Evolutionary conservation across 208 protist species (phyloP).

Genomic region (Herpetomonas samuelpessoai): DNA sequence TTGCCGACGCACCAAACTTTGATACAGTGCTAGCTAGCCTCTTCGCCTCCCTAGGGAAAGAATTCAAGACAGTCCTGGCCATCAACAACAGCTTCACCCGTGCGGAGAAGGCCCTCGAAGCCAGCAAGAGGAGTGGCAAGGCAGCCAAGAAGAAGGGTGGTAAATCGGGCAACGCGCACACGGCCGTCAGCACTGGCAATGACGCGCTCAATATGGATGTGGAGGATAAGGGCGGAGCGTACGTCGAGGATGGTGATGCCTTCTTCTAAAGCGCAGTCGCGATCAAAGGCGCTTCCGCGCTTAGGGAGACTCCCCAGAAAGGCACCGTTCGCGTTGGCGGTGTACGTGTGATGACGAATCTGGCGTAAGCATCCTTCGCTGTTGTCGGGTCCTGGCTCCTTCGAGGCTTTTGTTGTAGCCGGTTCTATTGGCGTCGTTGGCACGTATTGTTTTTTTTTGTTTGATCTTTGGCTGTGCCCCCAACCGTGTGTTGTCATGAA

Average conservation of each 20-base stretch:
- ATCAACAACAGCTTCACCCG: conserved; percentile 32
- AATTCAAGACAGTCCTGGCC: conserved; percentile 32
- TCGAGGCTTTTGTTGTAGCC: no score
- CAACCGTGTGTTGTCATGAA: no score
- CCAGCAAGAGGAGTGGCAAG: not conserved
- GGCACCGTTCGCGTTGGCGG: no score
- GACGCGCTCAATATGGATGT: conserved; percentile 7
- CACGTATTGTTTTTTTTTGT: no score
- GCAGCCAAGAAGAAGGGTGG: not conserved
- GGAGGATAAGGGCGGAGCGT: conserved; percentile 27
- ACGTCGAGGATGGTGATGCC: conserved; percentile 17
- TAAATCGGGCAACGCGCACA: not conserved
- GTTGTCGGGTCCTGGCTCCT: no score
- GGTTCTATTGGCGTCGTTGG: no score
- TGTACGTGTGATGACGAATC: no score
- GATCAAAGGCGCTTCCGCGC: no score
- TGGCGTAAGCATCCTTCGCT: no score
- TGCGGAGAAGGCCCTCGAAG: conserved; percentile 4
- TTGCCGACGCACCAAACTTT: conserved; percentile 35
- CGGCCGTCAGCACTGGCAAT: not conserved
- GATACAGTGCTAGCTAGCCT: conserved; percentile 41
- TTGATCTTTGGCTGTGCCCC: no score
- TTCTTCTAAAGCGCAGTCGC: no score
- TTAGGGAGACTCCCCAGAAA: no score
- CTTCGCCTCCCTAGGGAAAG: conserved; percentile 42